Evolutionary conservation across 176 grass and related monocot species (phyloP).

Genomic region (Chrysopogon serrulatus): DNA sequence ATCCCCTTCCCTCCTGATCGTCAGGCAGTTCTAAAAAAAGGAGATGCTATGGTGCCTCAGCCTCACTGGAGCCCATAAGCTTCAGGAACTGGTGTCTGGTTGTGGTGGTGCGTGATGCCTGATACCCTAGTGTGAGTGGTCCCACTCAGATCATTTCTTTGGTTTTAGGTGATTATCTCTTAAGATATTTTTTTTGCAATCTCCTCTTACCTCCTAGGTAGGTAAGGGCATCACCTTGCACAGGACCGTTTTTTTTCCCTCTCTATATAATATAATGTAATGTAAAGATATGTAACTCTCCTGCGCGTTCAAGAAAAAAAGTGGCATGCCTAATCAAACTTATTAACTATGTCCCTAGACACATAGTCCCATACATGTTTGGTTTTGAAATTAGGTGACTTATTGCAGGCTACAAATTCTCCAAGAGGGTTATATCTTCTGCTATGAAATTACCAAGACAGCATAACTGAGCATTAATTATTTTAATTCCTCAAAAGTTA

Average conservation of each 20-base stretch:
- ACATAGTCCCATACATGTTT: too few relatives aligned
- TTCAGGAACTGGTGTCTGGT: too few relatives aligned
- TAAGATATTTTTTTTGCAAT: neutral
- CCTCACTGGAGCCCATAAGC: too few relatives aligned
- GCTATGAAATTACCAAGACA: neutral
- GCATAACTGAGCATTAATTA: neutral
- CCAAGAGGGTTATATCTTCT: neutral
- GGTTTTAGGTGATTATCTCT: neutral
- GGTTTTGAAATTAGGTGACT: neutral
- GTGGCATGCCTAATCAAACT: neutral
- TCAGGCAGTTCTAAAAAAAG: too few relatives aligned
- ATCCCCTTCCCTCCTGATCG: too few relatives aligned
- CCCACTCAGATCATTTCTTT: neutral
- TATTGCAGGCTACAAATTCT: neutral
- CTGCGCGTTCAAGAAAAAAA: neutral
- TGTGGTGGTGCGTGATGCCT: neutral
- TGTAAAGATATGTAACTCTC: neutral
- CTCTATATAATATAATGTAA: too few relatives aligned
- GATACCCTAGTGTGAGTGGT: neutral
- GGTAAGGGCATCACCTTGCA: neutral
- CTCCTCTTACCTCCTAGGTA: neutral
- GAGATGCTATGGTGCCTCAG: too few relatives aligned
- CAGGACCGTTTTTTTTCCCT: neutral
- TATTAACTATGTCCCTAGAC: neutral
- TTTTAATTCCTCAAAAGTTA: neutral